Percentiles rank a stretch among this genome's conserved stretches.
These are phyloP conservation scores for Ophiobolus disseminans DNA, from an alignment of 2,329 filamentous ascomycete genomes.

Conservation along the genomic window DNA sequence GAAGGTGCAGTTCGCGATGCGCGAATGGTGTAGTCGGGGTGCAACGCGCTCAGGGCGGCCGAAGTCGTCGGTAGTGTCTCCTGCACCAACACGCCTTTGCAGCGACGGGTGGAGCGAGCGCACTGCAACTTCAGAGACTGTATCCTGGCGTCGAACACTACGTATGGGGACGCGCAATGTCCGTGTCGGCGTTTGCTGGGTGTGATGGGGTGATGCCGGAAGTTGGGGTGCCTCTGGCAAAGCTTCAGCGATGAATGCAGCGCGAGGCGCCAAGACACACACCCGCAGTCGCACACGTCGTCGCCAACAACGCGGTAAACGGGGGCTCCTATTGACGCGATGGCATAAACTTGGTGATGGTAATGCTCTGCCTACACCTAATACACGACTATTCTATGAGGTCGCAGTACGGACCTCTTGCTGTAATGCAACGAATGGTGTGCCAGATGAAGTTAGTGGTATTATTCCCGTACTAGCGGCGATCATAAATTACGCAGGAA, in stretches of 20 bases:
- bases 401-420: too few species aligned
- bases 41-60: slow-evolving; percentile 45
- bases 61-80: slow-evolving; percentile 24
- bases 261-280: slow-evolving; percentile 34
- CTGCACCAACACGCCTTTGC: slow-evolving; percentile 21
- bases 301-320: slow-evolving; percentile 5
- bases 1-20: slow-evolving; percentile 37
- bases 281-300: slow-evolving; percentile 15
- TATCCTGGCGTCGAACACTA: slow-evolving; percentile 1
- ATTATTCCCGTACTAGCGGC: slow-evolving; percentile 10
- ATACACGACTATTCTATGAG: too few species aligned
- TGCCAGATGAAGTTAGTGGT: slow-evolving; percentile 5
- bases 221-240: slow-evolving; percentile 27
- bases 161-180: slow-evolving; percentile 20
- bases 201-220: slow-evolving; percentile 25
- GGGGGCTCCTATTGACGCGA: neutral
- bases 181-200: slow-evolving; percentile 10
- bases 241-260: slow-evolving; percentile 35
- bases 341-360: neutral
- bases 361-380: too few species aligned
- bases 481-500: slow-evolving; percentile 13
- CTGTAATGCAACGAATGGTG: too few species aligned
- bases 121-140: neutral
- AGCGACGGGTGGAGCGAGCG: slow-evolving; percentile 2
- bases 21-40: slow-evolving; percentile 39